Base-by-base conservation (phyloP, 768 basidiomycete genomes). In the Omphalotus guepiniiformis region DNA sequence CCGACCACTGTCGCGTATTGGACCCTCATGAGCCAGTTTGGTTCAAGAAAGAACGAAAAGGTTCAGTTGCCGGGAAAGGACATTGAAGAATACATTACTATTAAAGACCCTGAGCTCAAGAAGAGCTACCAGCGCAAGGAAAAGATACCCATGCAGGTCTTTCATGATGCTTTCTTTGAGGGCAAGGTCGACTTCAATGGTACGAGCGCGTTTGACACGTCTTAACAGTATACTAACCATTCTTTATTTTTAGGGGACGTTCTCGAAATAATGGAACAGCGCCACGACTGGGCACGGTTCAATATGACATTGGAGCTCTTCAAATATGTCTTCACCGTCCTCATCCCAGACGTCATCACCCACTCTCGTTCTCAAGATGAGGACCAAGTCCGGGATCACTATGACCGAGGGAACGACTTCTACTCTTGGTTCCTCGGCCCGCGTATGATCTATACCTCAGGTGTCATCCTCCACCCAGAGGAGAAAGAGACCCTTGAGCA, bases 361-460 rank as follows among this genome's bases (percentile, higher is more conserved):
- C 96, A 99, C 69, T 85, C 93, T n/a, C 77, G 84, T 55, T 70
- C 69, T 48, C 95, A 99, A 64, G 95, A 98, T 57, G 86, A 93
- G 61, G 90, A 94, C 54, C 96, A 98, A 63, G 91, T 99, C 54
- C 83, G 93, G 48, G 94, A 82, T 51, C 86, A 96, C 69, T 99
- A 99, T 56, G 96, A 99, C 72, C 84, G 91, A 59, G 95, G 95
- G 46, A 86, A 99, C 56, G 93, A 98, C 73, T 98, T 97, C 64
- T 96, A 97, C 64, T 78, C 74, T 57, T 96, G 94, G 93, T 95
- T 95, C 80, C 78, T 96, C 35, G 93, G 93, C 8, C 88, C 89
- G 4, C 87, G 91, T 51, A 96, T 96, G 95, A 82, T 99, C 62
- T 99, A 98, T 66, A 99, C 96, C 9, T 94, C 90, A 22, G 96